phyloP scores from a whole-genome alignment of 2,329 filamentous ascomycete genomes.

The Botrytis deweyae region DNA sequence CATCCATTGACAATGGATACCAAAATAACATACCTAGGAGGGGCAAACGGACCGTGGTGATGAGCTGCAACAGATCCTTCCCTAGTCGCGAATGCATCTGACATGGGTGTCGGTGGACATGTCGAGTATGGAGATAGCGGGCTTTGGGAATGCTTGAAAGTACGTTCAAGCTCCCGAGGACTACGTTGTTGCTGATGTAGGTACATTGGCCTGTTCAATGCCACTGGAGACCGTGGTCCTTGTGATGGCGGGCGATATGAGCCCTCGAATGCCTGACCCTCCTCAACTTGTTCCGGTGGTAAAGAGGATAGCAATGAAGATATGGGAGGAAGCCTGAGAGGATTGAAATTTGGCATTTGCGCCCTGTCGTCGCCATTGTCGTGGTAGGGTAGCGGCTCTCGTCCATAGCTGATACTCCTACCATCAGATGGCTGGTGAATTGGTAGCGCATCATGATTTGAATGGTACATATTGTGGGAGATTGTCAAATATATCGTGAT shows the following conservation, averaged over 20 bases:
- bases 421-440: constrained; percentile 18
- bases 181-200: constrained; percentile 18
- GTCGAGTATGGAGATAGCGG: constrained; percentile 6
- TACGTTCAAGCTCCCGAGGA: constrained; percentile 16
- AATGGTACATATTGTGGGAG: constrained; percentile 17
- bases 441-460: constrained; percentile 15
- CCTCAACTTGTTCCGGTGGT: constrained; percentile 11
- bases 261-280: not conserved
- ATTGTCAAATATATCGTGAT: constrained; percentile 18
- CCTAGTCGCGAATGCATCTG: not conserved
- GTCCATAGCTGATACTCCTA: constrained; percentile 1
- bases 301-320: constrained; percentile 17
- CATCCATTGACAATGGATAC: constrained; percentile 11
- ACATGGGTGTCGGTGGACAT: constrained; percentile 6
- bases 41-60: constrained; percentile 16
- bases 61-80: constrained; percentile 16
- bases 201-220: constrained; percentile 14
- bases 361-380: constrained; percentile 20
- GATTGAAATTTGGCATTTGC: constrained; percentile 10
- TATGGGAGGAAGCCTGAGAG: constrained; percentile 16
- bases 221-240: constrained; percentile 16
- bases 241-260: constrained; percentile 16
- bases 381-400: constrained; percentile 14
- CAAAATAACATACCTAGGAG: constrained; percentile 19
- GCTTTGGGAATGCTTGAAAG: constrained; percentile 18